Evolutionary conservation across 164 flowering plant genomes (phyloP).

Genomic region (Macadamia integrifolia): DNA sequence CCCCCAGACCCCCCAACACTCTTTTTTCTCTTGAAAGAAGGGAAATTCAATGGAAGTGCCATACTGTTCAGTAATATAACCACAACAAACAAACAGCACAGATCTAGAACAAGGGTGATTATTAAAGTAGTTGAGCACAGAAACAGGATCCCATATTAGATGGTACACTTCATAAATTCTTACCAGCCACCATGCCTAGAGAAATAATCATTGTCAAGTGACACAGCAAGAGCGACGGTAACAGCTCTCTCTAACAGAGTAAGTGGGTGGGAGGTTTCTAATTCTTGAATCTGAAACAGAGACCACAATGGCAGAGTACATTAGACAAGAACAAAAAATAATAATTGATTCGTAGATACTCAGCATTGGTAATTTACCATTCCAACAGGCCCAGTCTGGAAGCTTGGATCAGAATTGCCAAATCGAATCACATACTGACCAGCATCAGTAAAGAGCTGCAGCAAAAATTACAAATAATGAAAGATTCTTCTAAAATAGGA

Average conservation of each 20-base stretch:
- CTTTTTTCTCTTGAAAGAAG: no score
- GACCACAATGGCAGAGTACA: neutral
- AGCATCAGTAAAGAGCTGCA: conserved; percentile 95
- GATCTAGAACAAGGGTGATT: no score
- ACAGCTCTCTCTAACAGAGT: conserved; percentile 92
- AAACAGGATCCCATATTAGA: no score
- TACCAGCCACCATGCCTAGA: conserved; percentile 94
- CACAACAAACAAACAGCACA: no score
- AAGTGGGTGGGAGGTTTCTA: conserved; percentile 60
- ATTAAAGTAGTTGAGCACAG: no score
- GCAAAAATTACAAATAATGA: neutral
- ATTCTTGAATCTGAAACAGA: conserved; percentile 61
- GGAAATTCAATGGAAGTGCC: no score
- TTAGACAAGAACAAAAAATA: neutral
- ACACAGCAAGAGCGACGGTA: conserved; percentile 87
- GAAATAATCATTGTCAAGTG: conserved; percentile 93
- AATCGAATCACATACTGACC: conserved; percentile 96
- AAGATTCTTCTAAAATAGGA: neutral
- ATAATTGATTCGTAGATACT: conserved; percentile 4
- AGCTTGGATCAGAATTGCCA: conserved; percentile 51
- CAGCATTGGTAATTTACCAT: conserved; percentile 28
- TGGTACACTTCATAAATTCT: conserved; percentile 14
- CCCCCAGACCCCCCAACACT: no score
- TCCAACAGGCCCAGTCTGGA: conserved; percentile 39
- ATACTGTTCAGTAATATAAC: no score